Evolutionary conservation across 306 rosid genomes (phyloP).

Genomic region (Trifolium pratense): DNA sequence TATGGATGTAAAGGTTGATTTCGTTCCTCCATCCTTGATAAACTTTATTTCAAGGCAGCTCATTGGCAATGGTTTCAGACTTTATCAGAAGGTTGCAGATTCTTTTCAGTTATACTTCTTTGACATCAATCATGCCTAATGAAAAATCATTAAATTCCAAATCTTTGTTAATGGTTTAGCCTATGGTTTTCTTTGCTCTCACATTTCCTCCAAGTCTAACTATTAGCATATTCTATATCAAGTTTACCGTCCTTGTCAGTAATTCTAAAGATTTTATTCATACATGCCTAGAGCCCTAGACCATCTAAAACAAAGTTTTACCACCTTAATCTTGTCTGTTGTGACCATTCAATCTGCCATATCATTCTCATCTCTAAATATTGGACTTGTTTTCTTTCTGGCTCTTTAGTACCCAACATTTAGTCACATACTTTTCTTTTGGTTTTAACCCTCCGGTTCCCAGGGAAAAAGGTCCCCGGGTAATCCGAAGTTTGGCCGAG

Average conservation of each 20-base stretch:
- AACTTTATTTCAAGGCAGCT: constrained; percentile 94
- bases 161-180: not conserved
- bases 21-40: constrained; percentile 80
- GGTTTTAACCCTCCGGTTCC: too few species aligned
- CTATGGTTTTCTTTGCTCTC: not conserved
- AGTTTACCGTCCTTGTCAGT: too few species aligned
- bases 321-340: not conserved
- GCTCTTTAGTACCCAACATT: not conserved
- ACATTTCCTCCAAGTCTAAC: not conserved
- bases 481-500: not conserved
- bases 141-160: not conserved
- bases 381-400: not conserved
- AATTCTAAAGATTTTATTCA: not conserved
- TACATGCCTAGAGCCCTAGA: not conserved
- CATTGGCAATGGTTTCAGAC: constrained; percentile 86
- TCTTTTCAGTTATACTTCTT: constrained; percentile 30
- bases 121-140: not conserved
- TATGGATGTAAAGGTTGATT: constrained; percentile 92
- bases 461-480: not conserved
- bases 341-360: not conserved
- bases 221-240: not conserved
- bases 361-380: not conserved
- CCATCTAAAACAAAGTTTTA: not conserved
- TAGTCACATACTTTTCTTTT: too few species aligned
- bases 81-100: constrained; percentile 80